phyloP scores from a whole-genome alignment of 805 yeast genomes.

The Barnettozyma vustinii region DNA sequence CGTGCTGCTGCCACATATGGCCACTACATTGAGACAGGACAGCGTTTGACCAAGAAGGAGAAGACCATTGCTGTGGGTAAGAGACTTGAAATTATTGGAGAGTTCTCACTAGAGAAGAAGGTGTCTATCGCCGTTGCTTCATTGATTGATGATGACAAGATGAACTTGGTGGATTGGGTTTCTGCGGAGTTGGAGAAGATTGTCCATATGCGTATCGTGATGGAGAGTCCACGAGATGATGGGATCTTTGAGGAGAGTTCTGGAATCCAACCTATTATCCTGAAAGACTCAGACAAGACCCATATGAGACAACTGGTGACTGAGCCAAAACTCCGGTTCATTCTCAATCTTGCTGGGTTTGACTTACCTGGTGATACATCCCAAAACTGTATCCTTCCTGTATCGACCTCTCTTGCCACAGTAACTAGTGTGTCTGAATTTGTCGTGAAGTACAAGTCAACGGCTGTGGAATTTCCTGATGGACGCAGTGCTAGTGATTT shows the following conservation, averaged over 20 bases:
- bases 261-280: slow-evolving; percentile 12
- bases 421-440: slow-evolving; percentile 32
- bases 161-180: slow-evolving; percentile 39
- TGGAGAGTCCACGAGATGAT: slow-evolving; percentile 3
- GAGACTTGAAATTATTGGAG: slow-evolving; percentile 8
- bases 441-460: slow-evolving; percentile 37
- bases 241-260: slow-evolving; percentile 1
- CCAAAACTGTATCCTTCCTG: slow-evolving; percentile 36
- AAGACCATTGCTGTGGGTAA: slow-evolving; percentile 1
- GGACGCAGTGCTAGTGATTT: slow-evolving; percentile 32
- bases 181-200: slow-evolving; percentile 32
- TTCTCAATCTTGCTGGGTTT: slow-evolving; percentile 43
- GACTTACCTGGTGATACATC: slow-evolving; percentile 35
- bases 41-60: slow-evolving; percentile 17
- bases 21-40: slow-evolving; percentile 59
- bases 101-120: slow-evolving; percentile 39
- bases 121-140: slow-evolving; percentile 46
- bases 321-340: slow-evolving; percentile 44
- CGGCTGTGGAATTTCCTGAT: slow-evolving; percentile 31
- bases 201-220: slow-evolving; percentile 3
- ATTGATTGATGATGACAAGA: slow-evolving; percentile 40
- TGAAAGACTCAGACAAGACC: slow-evolving; percentile 19
- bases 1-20: slow-evolving; percentile 34
- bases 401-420: slow-evolving; percentile 25
- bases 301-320: slow-evolving; percentile 30